Evolutionary conservation across 257 asterid genomes (phyloP).

Genomic region (Nicotiana tabacum): DNA sequence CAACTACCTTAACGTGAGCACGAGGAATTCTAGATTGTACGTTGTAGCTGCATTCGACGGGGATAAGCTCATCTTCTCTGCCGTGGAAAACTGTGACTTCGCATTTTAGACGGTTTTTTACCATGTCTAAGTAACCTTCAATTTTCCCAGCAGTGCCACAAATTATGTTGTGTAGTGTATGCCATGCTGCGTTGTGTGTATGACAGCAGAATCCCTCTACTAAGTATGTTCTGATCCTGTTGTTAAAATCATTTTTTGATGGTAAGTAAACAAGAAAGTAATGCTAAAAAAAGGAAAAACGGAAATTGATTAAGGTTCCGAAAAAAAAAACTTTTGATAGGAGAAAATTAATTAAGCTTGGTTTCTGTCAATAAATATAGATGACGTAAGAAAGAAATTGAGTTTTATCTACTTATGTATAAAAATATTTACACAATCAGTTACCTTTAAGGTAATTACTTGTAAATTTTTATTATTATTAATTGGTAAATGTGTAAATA

Average conservation of each 20-base stretch:
- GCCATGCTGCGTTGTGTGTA: slow-evolving; percentile 98
- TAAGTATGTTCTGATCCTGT: slow-evolving; percentile 75
- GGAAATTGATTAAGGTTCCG: not conserved
- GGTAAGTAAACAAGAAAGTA: not conserved
- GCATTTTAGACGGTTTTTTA: slow-evolving; percentile 47
- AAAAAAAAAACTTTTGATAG: no score
- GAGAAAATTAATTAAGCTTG: no score
- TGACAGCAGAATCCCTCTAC: slow-evolving; percentile 85
- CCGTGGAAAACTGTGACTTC: slow-evolving; percentile 63
- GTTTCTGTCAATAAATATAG: no score
- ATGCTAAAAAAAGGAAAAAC: not conserved
- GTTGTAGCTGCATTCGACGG: slow-evolving; percentile 79
- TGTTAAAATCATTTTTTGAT: not conserved
- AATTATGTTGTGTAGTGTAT: slow-evolving; percentile 83
- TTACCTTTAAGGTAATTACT: not conserved
- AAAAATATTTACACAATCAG: not conserved
- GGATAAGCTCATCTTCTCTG: slow-evolving; percentile 68
- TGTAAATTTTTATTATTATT: not conserved
- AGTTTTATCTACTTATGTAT: not conserved
- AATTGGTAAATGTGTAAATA: no score
- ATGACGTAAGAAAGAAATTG: no score
- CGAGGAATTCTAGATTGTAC: slow-evolving; percentile 57
- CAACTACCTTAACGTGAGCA: slow-evolving; percentile 54
- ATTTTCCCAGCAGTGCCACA: slow-evolving; percentile 83
- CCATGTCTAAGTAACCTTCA: slow-evolving; percentile 71